Percentiles rank a stretch among this genome's conserved stretches.
phyloP scores from a whole-genome alignment of 2,329 filamentous ascomycete genomes.

The Diaporthe destruens region DNA sequence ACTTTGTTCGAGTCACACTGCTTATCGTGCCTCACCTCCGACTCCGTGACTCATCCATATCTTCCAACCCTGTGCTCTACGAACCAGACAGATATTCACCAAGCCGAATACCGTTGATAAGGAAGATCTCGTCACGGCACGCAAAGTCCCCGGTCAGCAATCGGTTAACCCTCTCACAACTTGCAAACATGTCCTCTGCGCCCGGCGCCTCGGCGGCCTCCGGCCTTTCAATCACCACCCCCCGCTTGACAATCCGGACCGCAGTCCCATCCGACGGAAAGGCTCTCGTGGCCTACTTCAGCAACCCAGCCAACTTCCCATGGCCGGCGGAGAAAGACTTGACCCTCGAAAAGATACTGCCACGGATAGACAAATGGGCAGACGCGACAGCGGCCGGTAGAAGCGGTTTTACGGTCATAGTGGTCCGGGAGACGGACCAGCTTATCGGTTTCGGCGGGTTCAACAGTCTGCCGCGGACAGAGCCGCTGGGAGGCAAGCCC shows the following conservation, averaged over 20 bases:
- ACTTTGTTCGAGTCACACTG: background rate
- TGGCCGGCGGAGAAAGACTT: conserved; percentile 27
- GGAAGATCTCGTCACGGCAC: background rate
- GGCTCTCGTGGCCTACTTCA: conserved; percentile 37
- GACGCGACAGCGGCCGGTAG: conserved; percentile 39
- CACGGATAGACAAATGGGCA: conserved; percentile 34
- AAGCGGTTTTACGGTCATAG: conserved; percentile 43
- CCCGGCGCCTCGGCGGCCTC: background rate
- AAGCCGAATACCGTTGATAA: background rate
- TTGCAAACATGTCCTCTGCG: conserved; percentile 7
- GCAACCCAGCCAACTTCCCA: conserved; percentile 42
- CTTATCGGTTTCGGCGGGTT: conserved; percentile 43
- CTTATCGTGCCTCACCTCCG: background rate
- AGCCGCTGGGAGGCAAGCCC: conserved; percentile 30
- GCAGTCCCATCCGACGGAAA: conserved; percentile 45
- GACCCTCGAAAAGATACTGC: conserved; percentile 37
- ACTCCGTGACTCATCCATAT: conserved; percentile 1
- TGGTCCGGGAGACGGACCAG: conserved; percentile 39
- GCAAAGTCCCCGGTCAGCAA: background rate
- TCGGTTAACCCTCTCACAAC: background rate
- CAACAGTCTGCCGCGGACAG: conserved; percentile 39
- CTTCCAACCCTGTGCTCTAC: too few species aligned
- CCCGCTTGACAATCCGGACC: conserved; percentile 55
- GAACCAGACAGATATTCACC: too few species aligned
- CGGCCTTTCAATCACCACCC: conserved; percentile 54